Evolutionary conservation across 495 filamentous ascomycete species (phyloP), one percentile per base, ranked within the genome.

Genomic region (Pseudoneurospora amorphoporcata): DNA sequence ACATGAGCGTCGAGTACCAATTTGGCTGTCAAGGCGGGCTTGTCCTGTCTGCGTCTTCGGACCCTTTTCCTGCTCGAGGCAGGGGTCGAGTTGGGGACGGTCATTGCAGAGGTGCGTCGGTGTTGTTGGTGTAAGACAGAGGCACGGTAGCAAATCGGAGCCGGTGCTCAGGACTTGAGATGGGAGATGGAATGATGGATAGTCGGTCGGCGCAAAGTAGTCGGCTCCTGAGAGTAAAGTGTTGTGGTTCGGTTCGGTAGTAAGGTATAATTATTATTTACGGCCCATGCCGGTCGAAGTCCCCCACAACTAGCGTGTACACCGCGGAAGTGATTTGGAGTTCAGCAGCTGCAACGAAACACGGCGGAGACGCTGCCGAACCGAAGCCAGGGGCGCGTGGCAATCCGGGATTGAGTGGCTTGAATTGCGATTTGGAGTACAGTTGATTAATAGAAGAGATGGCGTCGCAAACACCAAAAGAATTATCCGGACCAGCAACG

Each of bases 1-100:
- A 97, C 84, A 81, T 94, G 91, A 77, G 92, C 90, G 77, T 97
- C 93, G 41, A 95, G 85, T n/a, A 98, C 83, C 38, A 88, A 79
- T 61, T 85, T 82, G 72, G 87, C 86, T 71, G 86, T 77, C 71
- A 87, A 78, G 65, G 87, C 79, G 3, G 86, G 78, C 75, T 88
- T 88, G 77, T 88, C 86, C 69, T 87, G 85, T 65, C 87, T 82
- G 70, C 90, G 84, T 73, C 87, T 82, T 72, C 87, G 82, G 74
- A 81, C 82, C 61, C 82, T 80, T 69, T 76, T 83, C 69, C 73
- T 78, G 39, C 77, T 79, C 41, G 53, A 35, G 53, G 53, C 53
- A 65, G 53, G 53, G 29, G 53, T 35, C 1, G 29, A 32, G 53
- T 65, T 65, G 6, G 53, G 53, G 53, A 35, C 53, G 14, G 53